Base-by-base conservation (phyloP, 2,329 filamentous ascomycete species). In the Pestalotiopsis sp. region DNA sequence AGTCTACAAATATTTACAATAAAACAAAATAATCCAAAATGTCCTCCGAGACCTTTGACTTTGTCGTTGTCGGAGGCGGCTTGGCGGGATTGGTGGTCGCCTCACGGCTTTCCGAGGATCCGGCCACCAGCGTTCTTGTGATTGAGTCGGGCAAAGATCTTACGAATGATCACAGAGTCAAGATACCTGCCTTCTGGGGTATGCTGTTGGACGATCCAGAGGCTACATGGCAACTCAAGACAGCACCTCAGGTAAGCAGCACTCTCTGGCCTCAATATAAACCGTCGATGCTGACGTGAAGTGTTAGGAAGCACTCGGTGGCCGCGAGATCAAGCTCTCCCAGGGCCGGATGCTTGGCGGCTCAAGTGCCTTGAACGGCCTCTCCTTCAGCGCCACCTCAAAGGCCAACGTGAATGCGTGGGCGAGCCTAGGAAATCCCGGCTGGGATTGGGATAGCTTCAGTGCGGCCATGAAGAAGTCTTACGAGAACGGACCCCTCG, bases 31-130 rank as follows among this genome's bases (percentile, higher is more conserved):
- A 31, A 27, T 62, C 1, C 6, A 7, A 62, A 62, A 62, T 62
- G 31, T 4, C 27, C 1, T 20, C 59, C 5, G 59, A 62, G 4
- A 39, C 3, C 20, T 85, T 82, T 77, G 83, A 86, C 75, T 85
- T 83, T 73, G 75, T 86, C 68, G 77, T 86, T 64, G 82, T 84
- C n/a, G 83, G 84, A 36, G 84, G 83, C n/a, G 84, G 84, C n/a
- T 85, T 84, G 3, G 80, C 83, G 25, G 84, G 84, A n/a, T 80
- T 84, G 67, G 80, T 83, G 1, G 78, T 85, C 67, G 84, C 83
- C 17, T 79, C 78, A 67, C 80, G 84, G 56, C 78, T 86, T 14
- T 78, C 74, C 36, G 80, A 82, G 69, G 75, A 81, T 69, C 73
- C 74, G 36, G 60, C 77, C 41, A 73, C 79, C 38, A 73, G 73